phyloP scores from a whole-genome alignment of 352 stramenopile species.

The Halophytophthora polymorphica region DNA sequence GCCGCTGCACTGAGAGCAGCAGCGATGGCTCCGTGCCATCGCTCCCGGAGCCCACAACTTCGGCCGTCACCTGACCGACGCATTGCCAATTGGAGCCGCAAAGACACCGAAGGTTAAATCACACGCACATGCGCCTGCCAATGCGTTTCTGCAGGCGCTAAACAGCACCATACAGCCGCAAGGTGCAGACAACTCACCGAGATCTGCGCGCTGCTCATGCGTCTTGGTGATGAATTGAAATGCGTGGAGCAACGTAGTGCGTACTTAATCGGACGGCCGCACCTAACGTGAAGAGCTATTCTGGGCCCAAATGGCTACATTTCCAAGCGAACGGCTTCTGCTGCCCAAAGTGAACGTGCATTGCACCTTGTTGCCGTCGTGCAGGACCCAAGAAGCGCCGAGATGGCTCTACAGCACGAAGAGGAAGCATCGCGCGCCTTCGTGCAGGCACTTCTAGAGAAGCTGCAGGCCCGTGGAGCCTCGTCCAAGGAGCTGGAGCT shows the following conservation, averaged over 20 bases:
- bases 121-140: background rate
- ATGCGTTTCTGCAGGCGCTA: background rate
- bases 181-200: slow-evolving; percentile 14
- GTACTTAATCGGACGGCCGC: slow-evolving; percentile 13
- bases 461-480: slow-evolving; percentile 23
- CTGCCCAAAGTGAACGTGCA: too few species aligned
- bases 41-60: slow-evolving; percentile 58
- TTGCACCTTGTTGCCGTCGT: too few species aligned
- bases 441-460: slow-evolving; percentile 32
- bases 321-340: too few species aligned
- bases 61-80: slow-evolving; percentile 36
- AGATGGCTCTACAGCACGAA: slow-evolving; percentile 26
- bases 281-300: slow-evolving; percentile 4
- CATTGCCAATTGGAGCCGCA: background rate
- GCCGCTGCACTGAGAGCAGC: slow-evolving; percentile 61
- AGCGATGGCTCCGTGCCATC: slow-evolving; percentile 71
- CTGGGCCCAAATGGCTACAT: slow-evolving; percentile 3
- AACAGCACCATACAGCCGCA: background rate
- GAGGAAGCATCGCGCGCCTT: slow-evolving; percentile 38
- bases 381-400: background rate
- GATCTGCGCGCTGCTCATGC: slow-evolving; percentile 2
- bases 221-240: background rate
- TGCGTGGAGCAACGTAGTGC: slow-evolving; percentile 3
- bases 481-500: slow-evolving; percentile 42
- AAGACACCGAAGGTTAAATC: background rate